These are phyloP conservation scores for Phytopythium boreale DNA, from an alignment of 352 stramenopile species.

Conservation along the genomic window DNA sequence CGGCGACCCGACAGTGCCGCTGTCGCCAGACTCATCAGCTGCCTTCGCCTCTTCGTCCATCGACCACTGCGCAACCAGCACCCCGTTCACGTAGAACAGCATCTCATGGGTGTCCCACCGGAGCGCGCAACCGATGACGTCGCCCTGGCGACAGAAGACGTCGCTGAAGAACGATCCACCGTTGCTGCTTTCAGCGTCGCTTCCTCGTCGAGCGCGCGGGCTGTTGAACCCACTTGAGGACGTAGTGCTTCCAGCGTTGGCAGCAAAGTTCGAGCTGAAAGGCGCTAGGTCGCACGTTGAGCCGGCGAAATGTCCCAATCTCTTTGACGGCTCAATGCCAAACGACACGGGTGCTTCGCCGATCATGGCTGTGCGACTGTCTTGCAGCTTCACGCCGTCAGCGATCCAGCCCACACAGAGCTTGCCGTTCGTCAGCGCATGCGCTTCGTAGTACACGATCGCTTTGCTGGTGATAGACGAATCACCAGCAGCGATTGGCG, in stretches of 20 bases:
- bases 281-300: slow-evolving; percentile 11
- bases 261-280: slow-evolving; percentile 14
- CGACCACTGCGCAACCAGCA: slow-evolving; percentile 18
- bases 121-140: slow-evolving; percentile 57
- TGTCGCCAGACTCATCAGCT: not conserved
- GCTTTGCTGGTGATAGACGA: not conserved
- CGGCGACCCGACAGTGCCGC: not conserved
- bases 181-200: slow-evolving; percentile 9
- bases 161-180: slow-evolving; percentile 28
- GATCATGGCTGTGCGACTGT: slow-evolving; percentile 23
- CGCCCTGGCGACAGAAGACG: slow-evolving; percentile 42
- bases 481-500: not conserved
- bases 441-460: slow-evolving; percentile 53
- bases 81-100: slow-evolving; percentile 64
- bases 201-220: slow-evolving; percentile 25
- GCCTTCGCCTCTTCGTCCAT: not conserved
- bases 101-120: slow-evolving; percentile 25
- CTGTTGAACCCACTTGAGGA: slow-evolving; percentile 25
- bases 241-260: not conserved
- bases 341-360: slow-evolving; percentile 38
- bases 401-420: slow-evolving; percentile 54
- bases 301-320: slow-evolving; percentile 27
- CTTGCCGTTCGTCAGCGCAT: slow-evolving; percentile 45
- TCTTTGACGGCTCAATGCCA: slow-evolving; percentile 43
- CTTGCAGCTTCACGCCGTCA: slow-evolving; percentile 7